Conservation (phyloP, 2,329 filamentous ascomycete genomes). For the Chaetomium strumarium region DNA sequence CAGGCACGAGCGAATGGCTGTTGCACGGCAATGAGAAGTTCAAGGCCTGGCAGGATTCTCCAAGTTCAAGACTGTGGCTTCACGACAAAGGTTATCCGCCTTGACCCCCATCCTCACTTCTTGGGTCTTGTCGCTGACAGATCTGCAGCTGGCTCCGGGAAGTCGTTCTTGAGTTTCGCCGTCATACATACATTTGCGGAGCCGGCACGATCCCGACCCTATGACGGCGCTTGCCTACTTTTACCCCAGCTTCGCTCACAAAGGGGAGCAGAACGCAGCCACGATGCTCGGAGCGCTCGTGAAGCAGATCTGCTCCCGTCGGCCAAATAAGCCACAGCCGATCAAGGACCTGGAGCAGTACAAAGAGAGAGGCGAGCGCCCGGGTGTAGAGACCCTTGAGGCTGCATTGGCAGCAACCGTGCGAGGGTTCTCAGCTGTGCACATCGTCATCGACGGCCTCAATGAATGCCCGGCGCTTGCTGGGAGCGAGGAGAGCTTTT, state of each 20-base stretch:
- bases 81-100: background rate
- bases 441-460: conserved; percentile 1
- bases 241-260: background rate
- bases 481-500: background rate
- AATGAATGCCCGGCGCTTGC: background rate
- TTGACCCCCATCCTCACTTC: background rate
- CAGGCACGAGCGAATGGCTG: background rate
- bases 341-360: background rate
- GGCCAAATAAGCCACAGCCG: background rate
- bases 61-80: background rate
- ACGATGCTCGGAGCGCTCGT: background rate
- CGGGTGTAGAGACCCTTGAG: background rate
- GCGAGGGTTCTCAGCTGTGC: background rate
- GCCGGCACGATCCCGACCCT: background rate
- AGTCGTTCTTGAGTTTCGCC: background rate
- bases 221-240: background rate
- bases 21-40: background rate
- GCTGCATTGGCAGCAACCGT: background rate
- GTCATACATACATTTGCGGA: background rate
- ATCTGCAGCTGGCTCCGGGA: background rate
- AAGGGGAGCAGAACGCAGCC: background rate
- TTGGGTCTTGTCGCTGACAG: background rate
- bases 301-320: background rate
- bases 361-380: background rate
- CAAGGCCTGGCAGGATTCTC: background rate